phyloP scores from a whole-genome alignment of 192 early-diverging fungal species.

The Pecoramyces ruminantium region DNA sequence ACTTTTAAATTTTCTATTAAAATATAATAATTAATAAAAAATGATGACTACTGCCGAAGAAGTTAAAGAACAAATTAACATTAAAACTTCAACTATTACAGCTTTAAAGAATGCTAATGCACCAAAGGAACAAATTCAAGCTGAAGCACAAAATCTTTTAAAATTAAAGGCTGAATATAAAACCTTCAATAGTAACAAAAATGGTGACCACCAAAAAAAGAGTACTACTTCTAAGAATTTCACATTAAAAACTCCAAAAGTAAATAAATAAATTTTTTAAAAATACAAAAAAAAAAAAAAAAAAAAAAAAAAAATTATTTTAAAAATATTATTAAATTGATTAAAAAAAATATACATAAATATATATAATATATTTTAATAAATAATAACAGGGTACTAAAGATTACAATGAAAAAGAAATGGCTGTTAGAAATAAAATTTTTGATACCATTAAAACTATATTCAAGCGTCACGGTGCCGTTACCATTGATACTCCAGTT shows the following conservation, averaged over 20 bases:
- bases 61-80: not conserved
- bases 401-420: conserved; percentile 89
- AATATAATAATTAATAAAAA: not conserved
- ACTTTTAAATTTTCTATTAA: too few relatives aligned
- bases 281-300: too few relatives aligned
- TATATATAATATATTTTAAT: not conserved
- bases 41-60: not conserved
- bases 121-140: not conserved
- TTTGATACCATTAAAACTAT: conserved; percentile 69
- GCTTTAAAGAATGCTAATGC: not conserved
- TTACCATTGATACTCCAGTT: conserved; percentile 97
- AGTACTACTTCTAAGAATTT: not conserved
- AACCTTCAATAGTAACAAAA: not conserved
- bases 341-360: not conserved
- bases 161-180: not conserved
- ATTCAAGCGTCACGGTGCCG: conserved; percentile 92
- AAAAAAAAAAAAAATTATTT: too few relatives aligned
- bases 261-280: not conserved
- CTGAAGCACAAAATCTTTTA: not conserved
- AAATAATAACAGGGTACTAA: conserved; percentile 60
- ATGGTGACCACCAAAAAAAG: not conserved
- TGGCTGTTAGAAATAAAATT: conserved; percentile 88
- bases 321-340: too few relatives aligned
- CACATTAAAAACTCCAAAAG: not conserved
- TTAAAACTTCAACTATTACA: not conserved